A percentile compares a stretch with the other conserved stretches of the same genome.
Evolutionary conservation across 495 filamentous ascomycete genomes (phyloP).

Genomic region (Apiosordaria backusii): DNA sequence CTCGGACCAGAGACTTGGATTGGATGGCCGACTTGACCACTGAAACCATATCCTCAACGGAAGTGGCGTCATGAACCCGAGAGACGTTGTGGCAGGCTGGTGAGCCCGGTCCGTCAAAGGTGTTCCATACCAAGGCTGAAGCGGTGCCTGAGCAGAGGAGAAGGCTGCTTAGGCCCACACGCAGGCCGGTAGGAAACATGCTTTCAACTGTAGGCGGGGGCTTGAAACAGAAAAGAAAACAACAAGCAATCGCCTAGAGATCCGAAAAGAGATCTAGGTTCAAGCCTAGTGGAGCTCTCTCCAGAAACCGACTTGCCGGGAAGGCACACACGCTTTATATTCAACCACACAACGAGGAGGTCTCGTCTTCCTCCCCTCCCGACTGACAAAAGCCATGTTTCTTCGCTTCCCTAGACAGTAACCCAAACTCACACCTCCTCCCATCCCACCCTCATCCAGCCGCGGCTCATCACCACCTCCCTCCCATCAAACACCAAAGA

Average conservation of each 20-base stretch:
- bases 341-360: background rate
- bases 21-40: conserved; percentile 38
- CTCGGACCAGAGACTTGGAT: conserved; percentile 37
- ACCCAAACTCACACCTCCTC: background rate
- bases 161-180: conserved; percentile 1
- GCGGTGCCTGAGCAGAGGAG: conserved; percentile 18
- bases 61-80: conserved; percentile 39
- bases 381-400: background rate
- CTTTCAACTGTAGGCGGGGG: background rate
- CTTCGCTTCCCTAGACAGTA: background rate
- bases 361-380: background rate
- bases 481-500: background rate
- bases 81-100: conserved; percentile 45
- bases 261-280: background rate
- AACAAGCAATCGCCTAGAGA: background rate
- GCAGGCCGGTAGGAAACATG: background rate
- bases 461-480: background rate
- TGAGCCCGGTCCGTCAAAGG: conserved; percentile 49
- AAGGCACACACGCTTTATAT: background rate
- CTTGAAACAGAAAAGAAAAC: background rate
- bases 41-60: conserved; percentile 40
- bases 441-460: background rate
- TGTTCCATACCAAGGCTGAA: conserved; percentile 40
- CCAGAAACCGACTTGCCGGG: background rate
- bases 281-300: background rate